Evolutionary conservation across 2,329 filamentous ascomycete genomes (phyloP), one percentile per base, ranked within the genome.

Genomic region (Diaporthe citri): DNA sequence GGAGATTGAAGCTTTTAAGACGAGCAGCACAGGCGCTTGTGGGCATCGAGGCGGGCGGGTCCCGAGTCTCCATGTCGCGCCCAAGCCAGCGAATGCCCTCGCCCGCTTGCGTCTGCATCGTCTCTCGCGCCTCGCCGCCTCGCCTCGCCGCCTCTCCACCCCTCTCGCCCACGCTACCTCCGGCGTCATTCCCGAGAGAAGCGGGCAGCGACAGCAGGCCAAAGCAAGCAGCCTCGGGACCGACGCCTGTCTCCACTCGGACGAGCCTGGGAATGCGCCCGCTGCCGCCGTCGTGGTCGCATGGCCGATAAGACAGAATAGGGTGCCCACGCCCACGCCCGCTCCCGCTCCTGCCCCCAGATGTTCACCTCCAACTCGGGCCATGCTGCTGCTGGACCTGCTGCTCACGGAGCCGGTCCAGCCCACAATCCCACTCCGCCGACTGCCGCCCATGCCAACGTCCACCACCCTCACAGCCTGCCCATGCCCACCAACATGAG

Each of bases 281-380:
- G 31, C 62, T 70, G 59, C 57, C 69, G 55, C 46, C n/a, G 48
- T 36, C 72, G 34, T 55, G 60, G 67, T 76, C 76, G 78, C 69
- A 76, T 73, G 75, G 70, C 75, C 64, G 31, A 69, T 69, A 52
- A 69, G 64, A 67, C 46, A 41, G 20, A n/a, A 64, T 39, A 52
- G 46, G 39, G 52, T 67, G 31, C 64, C 34, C 34, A 22, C 17
- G 55, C 28, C 52, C 28, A 22, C 28, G 52, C 31, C 66, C 72
- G 59, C 17, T 79, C 79, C 52, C 28, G 10, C 28, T 28, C 31
- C 66, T 67, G 59, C 17, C 79, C 79, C 79, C 78, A 85, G 80
- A 91, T 91, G 90, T 88, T 88, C 78, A 85, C 86, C 80, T 91
- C 87, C 85, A 90, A 89, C 83, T 85, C 88, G 52, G 60, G 55